A percentile compares a stretch with the other conserved stretches of the same genome.
These are phyloP conservation scores for Hygrocybe coccinea DNA, from an alignment of 768 basidiomycete species.

Conservation along the genomic window DNA sequence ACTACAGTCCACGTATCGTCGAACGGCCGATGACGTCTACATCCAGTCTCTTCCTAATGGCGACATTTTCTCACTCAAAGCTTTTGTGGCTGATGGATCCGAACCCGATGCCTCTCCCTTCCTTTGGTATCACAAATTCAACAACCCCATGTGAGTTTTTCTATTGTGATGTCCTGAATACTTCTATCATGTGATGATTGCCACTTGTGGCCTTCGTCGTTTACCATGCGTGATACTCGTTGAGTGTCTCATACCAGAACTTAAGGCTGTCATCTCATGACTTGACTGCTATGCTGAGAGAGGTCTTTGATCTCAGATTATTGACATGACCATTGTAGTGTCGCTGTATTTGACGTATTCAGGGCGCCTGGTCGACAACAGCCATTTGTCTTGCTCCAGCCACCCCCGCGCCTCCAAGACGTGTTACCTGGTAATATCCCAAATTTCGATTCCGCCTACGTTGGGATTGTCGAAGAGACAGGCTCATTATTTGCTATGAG, in stretches of 20 bases:
- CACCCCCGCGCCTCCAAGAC: slow-evolving; percentile 69
- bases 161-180: not conserved
- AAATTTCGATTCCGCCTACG: slow-evolving; percentile 65
- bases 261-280: too few relatives aligned
- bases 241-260: too few relatives aligned
- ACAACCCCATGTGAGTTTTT: slow-evolving; percentile 59
- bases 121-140: slow-evolving; percentile 58
- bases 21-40: slow-evolving; percentile 74
- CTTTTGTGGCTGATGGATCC: slow-evolving; percentile 15
- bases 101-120: slow-evolving; percentile 21
- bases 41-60: slow-evolving; percentile 79
- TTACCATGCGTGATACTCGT: too few relatives aligned
- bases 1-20: slow-evolving; percentile 67
- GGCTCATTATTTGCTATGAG: slow-evolving; percentile 84
- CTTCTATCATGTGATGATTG: slow-evolving; percentile 6
- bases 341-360: slow-evolving; percentile 79
- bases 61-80: slow-evolving; percentile 69
- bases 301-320: not conserved
- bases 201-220: not conserved
- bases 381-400: slow-evolving; percentile 84
- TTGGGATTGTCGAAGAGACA: slow-evolving; percentile 69
- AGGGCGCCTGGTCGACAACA: slow-evolving; percentile 27
- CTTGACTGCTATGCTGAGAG: too few relatives aligned
- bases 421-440: slow-evolving; percentile 54
- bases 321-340: slow-evolving; percentile 39